Evolutionary conservation across 495 filamentous ascomycete genomes (phyloP).

Genomic region (Staphylotrichum longicolle): DNA sequence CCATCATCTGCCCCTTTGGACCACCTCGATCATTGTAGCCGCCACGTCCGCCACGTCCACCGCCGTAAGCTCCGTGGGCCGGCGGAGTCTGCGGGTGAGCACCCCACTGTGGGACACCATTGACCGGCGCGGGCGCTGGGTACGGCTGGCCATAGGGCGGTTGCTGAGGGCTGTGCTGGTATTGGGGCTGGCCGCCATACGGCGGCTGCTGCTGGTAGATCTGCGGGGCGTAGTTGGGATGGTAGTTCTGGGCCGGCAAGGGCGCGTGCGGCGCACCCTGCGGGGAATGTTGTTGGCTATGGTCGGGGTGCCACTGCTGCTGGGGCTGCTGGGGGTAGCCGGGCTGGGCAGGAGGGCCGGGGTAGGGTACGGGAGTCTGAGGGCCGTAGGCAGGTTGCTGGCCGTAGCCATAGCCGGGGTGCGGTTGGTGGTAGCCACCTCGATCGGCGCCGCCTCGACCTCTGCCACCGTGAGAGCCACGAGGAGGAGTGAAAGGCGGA

Average conservation of each 20-base stretch:
- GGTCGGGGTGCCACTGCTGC: conserved; percentile 33
- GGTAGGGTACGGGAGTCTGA: conserved; percentile 24
- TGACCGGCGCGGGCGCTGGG: conserved; percentile 33
- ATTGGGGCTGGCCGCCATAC: conserved; percentile 29
- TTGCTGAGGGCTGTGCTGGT: conserved; percentile 24
- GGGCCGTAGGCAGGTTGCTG: conserved; percentile 30
- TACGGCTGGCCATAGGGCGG: conserved; percentile 38
- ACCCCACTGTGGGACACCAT: conserved; percentile 38
- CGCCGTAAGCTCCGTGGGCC: conserved; percentile 43
- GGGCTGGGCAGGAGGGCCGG: conserved; percentile 28
- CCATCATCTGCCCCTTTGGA: conserved; percentile 53
- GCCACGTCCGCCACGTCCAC: conserved; percentile 53
- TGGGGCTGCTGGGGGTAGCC: conserved; percentile 28
- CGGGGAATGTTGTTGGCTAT: conserved; percentile 27
- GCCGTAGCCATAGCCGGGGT: conserved; percentile 28
- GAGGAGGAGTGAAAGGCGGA: conserved; percentile 38
- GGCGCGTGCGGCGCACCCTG: conserved; percentile 33
- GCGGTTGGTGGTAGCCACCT: conserved; percentile 34
- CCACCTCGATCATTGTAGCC: conserved; percentile 49
- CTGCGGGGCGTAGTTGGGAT: conserved; percentile 53
- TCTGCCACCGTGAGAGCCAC: conserved; percentile 32
- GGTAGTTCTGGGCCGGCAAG: conserved; percentile 47
- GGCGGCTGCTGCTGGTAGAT: conserved; percentile 36
- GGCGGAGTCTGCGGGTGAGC: conserved; percentile 42
- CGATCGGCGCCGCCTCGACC: conserved; percentile 41